Evolutionary conservation across 73 alveolate species (phyloP), one percentile per base, ranked within the genome.

Genomic region (Stentor coeruleus): DNA sequence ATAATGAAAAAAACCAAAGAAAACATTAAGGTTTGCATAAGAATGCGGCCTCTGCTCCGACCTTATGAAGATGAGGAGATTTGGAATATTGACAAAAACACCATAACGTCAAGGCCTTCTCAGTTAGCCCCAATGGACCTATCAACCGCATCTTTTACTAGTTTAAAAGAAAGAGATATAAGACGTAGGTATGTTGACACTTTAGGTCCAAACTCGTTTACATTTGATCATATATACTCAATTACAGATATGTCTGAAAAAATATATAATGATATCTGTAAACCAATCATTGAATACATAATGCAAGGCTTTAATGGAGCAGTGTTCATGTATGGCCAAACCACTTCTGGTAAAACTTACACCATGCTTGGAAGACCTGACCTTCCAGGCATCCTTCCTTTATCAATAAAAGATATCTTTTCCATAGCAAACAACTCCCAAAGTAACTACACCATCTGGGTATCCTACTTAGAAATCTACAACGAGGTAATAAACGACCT

Each of bases 331-430:
- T 96, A 96, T 86, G 99, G 99, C 3, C 95, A 96, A 74, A 96
- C 99, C 15, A 96, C 99, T 55, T 88, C 97, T 42, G 99, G 99
- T 14, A 96, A 96, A 83, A 96, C 99, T 1, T 96, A 87, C 87
- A 96, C 99, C 14, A 96, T 96, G 99, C 92, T 96, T 33, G 99
- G 99, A n/a, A 91, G 95, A 0, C 97, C 98, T 3, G 98, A 94
- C 77, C 87, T 84, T 49, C 99, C 99, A 11, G 99, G 99, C 37
- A 83, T 96, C 37, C 89, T 96, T 35, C 99, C 99, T 30, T 94
- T 98, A 82, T 83, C 97, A 3, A 90, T 96, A 39, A 86, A 96
- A 84, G 99, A 96, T 83, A 90, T 96, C 15, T 96, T 96, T 89
- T 87, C 87, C 40, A 94, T 96, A 39, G 82, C 91, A 31, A 90